Evolutionary conservation across 257 asterid genomes (phyloP), one percentile per base, ranked within the genome.

Genomic region (Solanum clarkiae): DNA sequence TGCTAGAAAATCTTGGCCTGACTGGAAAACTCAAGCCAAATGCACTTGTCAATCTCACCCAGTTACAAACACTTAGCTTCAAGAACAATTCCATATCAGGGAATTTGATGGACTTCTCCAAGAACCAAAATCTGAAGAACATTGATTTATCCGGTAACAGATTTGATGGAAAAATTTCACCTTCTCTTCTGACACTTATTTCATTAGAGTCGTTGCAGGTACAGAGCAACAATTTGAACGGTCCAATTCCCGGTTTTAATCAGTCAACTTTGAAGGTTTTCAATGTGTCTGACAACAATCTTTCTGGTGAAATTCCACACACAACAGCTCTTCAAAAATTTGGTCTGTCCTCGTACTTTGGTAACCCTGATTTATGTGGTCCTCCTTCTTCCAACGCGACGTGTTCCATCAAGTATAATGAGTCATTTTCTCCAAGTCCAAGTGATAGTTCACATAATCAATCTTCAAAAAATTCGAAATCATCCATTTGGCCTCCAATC

Each of bases 271-370:
- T 94, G 86, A 88, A 63, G 86, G 74, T 80, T 40, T 88, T 93
- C 89, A 93, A 91, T 59, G 92, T 94, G 10, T 93, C 96, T 4
- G 7, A 90, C 88, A 94, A 92, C 83, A 84, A 90, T 79, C 93
- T 92, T 32, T 91, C 96, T 0, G 94, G 96, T 42, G 56, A 84
- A 68, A 89, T 94, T 79, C 95, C 96, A 56, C 86, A 81, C 40
- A 93, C 97, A 6, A 74, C 12, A 82, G 70, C 90, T 51, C 92
- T 94, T 54, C 89, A 82, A 63, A 89, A 93, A 1, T 86, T 84
- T 24, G 80, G 57, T 47, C 10, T 24, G 12, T 86, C 89, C 20
- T 89, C 98, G 2, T 93, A 85, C 85, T 17, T 49, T 0, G 91
- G 90, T 20, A 93, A 92, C 80, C 82, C 44, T 55, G 77, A 88